Evolutionary conservation across 768 basidiomycete genomes (phyloP).

Genomic region (Suillus plorans): DNA sequence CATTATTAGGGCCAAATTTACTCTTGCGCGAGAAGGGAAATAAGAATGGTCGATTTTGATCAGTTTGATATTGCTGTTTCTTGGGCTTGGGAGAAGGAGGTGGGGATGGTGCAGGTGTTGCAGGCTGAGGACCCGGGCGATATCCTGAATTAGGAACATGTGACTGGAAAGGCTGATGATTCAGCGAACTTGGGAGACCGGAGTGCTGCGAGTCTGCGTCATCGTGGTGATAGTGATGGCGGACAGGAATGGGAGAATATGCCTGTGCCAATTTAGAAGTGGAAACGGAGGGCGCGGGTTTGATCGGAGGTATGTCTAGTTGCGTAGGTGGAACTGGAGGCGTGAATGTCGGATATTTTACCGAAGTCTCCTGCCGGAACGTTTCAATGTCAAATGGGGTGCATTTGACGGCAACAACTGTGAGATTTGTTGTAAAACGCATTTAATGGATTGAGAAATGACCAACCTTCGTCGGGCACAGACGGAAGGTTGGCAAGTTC

Average conservation of each 20-base stretch:
- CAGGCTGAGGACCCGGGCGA: conserved; percentile 58
- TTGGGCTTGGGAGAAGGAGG: conserved; percentile 87
- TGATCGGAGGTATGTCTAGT: conserved; percentile 22
- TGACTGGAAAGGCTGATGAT: conserved; percentile 37
- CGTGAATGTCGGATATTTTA: conserved; percentile 95
- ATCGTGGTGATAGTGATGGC: conserved; percentile 92
- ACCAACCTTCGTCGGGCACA: conserved; percentile 47
- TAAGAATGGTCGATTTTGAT: conserved; percentile 89
- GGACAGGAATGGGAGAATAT: conserved; percentile 88
- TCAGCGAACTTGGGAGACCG: conserved; percentile 36
- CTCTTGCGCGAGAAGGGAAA: conserved; percentile 86
- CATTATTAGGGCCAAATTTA: conserved; percentile 49
- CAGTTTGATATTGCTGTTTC: conserved; percentile 98
- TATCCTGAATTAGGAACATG: conserved; percentile 26
- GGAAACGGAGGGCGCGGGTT: conserved; percentile 36
- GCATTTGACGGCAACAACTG: conserved; percentile 77
- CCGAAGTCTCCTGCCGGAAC: conserved; percentile 87
- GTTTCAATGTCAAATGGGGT: conserved; percentile 87
- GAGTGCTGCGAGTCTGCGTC: conserved; percentile 54
- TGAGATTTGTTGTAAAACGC: neutral
- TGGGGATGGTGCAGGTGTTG: conserved; percentile 90
- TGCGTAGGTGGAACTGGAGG: conserved; percentile 44
- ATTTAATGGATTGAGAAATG: conserved; percentile 7
- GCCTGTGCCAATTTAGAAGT: conserved; percentile 82
- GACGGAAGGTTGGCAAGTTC: conserved; percentile 78